A percentile compares a stretch with the other conserved stretches of the same genome.
Conservation (phyloP, 805 yeast genomes). For the Candida broadrunensis region DNA sequence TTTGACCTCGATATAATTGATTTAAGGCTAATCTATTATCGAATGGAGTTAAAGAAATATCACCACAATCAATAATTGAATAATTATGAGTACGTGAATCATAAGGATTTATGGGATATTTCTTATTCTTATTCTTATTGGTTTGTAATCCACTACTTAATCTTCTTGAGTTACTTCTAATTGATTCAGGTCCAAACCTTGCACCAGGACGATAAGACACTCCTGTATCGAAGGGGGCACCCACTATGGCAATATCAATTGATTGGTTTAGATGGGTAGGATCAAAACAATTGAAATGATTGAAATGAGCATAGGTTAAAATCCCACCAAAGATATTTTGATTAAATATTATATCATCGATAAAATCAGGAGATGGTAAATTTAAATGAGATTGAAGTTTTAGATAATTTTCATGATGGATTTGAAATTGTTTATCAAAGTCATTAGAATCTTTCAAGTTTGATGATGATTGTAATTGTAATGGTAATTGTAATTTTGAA, state of each 20-base stretch:
- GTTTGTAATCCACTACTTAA: constrained; percentile 20
- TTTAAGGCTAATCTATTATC: constrained; percentile 61
- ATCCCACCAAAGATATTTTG: constrained; percentile 46
- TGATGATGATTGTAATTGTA: not conserved
- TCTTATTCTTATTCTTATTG: constrained; percentile 28
- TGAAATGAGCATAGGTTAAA: constrained; percentile 51
- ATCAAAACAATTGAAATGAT: constrained; percentile 44
- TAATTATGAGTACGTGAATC: constrained; percentile 37
- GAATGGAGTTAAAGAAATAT: constrained; percentile 66
- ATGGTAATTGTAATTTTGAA: constrained; percentile 1
- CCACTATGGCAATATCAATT: constrained; percentile 53
- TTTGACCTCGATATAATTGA: constrained; percentile 58
- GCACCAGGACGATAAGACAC: constrained; percentile 57
- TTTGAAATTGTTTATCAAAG: not conserved
- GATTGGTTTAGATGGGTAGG: constrained; percentile 1
- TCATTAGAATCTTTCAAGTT: not conserved
- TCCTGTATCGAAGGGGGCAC: constrained; percentile 61
- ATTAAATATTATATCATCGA: constrained; percentile 21
- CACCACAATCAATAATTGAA: constrained; percentile 62
- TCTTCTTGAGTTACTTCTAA: constrained; percentile 46
- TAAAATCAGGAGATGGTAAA: constrained; percentile 34
- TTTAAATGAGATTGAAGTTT: constrained; percentile 13
- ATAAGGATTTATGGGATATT: constrained; percentile 50
- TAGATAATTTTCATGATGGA: constrained; percentile 1
- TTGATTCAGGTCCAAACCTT: constrained; percentile 56